Conservation (phyloP, 2,329 filamentous ascomycete species). For the Byssoonygena ceratinophila region DNA sequence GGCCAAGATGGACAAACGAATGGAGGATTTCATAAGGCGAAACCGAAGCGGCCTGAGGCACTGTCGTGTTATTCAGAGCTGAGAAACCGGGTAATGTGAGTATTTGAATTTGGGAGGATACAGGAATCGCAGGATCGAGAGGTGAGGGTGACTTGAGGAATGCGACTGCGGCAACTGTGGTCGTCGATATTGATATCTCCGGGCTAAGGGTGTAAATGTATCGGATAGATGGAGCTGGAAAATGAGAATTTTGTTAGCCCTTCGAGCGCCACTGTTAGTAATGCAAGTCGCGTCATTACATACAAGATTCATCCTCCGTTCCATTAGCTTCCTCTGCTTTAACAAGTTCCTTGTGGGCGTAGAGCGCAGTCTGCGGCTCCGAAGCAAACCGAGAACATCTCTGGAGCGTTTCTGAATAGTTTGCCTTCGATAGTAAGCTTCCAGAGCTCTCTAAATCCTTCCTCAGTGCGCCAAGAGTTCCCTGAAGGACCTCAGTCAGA, state of each 20-base stretch:
- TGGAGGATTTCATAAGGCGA: constrained; percentile 90
- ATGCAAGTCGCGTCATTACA: constrained; percentile 13
- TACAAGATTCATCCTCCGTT: constrained; percentile 34
- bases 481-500: constrained; percentile 57
- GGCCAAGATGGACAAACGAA: constrained; percentile 77
- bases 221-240: constrained; percentile 25
- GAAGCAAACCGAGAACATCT: constrained; percentile 81
- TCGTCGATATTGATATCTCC: constrained; percentile 63
- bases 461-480: constrained; percentile 63
- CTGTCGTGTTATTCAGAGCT: constrained; percentile 53
- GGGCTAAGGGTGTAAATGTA: constrained; percentile 72
- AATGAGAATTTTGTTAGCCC: not conserved
- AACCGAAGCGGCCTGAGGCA: constrained; percentile 59
- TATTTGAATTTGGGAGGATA: constrained; percentile 82
- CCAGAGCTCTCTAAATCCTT: constrained; percentile 69
- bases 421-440: constrained; percentile 66
- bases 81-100: constrained; percentile 81
- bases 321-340: constrained; percentile 40
- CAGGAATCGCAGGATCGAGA: constrained; percentile 70
- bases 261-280: not conserved
- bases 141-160: constrained; percentile 82
- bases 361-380: constrained; percentile 77
- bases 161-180: constrained; percentile 74
- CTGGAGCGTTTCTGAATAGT: constrained; percentile 68
- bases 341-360: constrained; percentile 60